Base-by-base conservation (phyloP, 495 filamentous ascomycete species). In the Aspergillus panamensis region DNA sequence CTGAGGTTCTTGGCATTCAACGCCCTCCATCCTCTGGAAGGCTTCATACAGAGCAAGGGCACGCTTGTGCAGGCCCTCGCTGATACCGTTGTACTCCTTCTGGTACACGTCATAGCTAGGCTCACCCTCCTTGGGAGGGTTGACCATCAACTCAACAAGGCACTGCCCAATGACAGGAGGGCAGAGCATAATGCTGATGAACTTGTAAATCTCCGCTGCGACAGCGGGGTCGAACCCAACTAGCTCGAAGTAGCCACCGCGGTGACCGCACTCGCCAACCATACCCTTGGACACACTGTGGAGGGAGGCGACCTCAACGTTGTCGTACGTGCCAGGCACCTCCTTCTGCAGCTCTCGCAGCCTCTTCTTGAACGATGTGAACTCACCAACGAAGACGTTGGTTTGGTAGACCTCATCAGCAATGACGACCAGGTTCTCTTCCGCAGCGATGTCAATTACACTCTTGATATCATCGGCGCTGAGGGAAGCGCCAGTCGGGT, bases 391-490 rank as follows among this genome's bases (percentile, higher is more conserved):
- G 76, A 97, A 98, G 63, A 98, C 87, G 71, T 98, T 98, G 67
- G 95, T 97, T 75, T 98, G 94, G 82, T 98, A 98, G 8, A 98
- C 94, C 74, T 98, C 94, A 65, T 98, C 94, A 55, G 95, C 94
- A 40, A 98, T 77, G 40, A 97, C 77, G 13, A 97, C 92, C 14
- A 98, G 82, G 53, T 86, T 85, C 77, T 97, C 83, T 70, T 92
- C 79, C 9, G 88, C 86, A 29, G 95, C 94, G 49, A 97, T 84
- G 20, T 91, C 80, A 48, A 97, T 80, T 3, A 97, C 89, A 57
- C 81, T 75, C 64, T 84, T 82, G 70, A 98, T 87, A 65, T 96
- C 92, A 13, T 84, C 82, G 47, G 86, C 76, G 40, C 84, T 74
- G 21, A 98, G 81, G 56, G 86, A 91, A 48, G 91, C 91, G 59